A percentile compares a stretch with the other conserved stretches of the same genome.
phyloP scores from a whole-genome alignment of 495 filamentous ascomycete genomes.

The Penicillium dipodomyicola region DNA sequence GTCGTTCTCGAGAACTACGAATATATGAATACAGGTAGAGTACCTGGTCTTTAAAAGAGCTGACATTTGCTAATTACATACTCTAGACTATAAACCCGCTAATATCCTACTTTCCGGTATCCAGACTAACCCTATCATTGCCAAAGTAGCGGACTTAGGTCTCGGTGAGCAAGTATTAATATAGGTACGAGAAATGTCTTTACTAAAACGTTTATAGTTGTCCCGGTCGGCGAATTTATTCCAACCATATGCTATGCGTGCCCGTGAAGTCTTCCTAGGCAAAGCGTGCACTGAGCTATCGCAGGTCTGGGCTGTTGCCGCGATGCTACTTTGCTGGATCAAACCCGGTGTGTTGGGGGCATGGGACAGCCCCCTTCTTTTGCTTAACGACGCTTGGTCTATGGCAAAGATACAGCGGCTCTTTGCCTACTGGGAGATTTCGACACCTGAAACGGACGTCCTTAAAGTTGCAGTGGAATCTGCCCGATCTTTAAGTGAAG shows the following conservation, averaged over 20 bases:
- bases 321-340: constrained; percentile 2
- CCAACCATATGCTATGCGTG: constrained; percentile 1
- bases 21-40: background rate
- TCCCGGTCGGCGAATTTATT: background rate
- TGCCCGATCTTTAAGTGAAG: background rate
- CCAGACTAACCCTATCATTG: background rate
- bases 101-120: background rate
- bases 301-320: constrained; percentile 3
- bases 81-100: background rate
- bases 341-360: background rate
- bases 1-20: background rate
- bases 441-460: background rate
- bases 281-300: background rate
- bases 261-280: background rate
- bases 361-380: background rate
- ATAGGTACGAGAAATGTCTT: background rate
- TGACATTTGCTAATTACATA: background rate
- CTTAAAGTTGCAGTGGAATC: background rate
- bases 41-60: background rate
- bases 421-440: background rate
- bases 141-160: background rate
- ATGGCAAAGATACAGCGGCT: background rate
- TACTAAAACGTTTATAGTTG: background rate
- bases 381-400: background rate
- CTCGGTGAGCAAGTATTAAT: background rate